Evolutionary conservation across 495 filamentous ascomycete species (phyloP).

Genomic region (Penicillium nucicola): DNA sequence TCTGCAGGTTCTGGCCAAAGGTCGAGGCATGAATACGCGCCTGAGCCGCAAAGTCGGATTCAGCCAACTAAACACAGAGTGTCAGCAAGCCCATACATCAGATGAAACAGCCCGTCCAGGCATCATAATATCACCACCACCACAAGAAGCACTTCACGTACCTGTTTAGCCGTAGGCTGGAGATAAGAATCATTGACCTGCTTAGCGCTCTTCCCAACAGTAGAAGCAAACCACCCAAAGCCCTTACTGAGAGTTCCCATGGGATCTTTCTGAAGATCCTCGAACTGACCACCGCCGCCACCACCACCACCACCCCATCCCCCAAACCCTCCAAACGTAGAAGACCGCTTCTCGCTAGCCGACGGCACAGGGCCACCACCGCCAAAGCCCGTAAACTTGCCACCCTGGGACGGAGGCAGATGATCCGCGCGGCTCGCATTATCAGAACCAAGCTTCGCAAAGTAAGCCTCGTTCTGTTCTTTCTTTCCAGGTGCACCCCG

Average conservation of each 20-base stretch:
- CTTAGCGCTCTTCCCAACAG: slow-evolving; percentile 84
- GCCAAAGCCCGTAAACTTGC: slow-evolving; percentile 90
- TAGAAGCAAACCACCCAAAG: slow-evolving; percentile 87
- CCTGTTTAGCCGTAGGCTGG: slow-evolving; percentile 83
- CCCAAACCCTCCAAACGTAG: slow-evolving; percentile 25
- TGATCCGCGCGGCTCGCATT: slow-evolving; percentile 74
- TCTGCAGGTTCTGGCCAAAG: slow-evolving; percentile 61
- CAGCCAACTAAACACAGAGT: slow-evolving; percentile 55
- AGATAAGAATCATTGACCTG: slow-evolving; percentile 85
- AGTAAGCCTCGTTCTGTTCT: slow-evolving; percentile 80
- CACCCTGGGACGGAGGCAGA: slow-evolving; percentile 82
- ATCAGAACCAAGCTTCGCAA: slow-evolving; percentile 73
- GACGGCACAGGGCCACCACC: slow-evolving; percentile 53
- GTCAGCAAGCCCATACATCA: not conserved
- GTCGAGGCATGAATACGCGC: slow-evolving; percentile 67
- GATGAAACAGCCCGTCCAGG: not conserved
- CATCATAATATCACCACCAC: too few species aligned
- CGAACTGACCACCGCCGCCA: slow-evolving; percentile 50
- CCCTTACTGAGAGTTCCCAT: slow-evolving; percentile 85
- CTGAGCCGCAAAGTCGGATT: slow-evolving; percentile 84
- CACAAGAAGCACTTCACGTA: slow-evolving; percentile 32
- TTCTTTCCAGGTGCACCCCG: slow-evolving; percentile 42
- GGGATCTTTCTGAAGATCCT: slow-evolving; percentile 89
- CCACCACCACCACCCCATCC: slow-evolving; percentile 24
- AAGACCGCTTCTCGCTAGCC: slow-evolving; percentile 19